Percentiles rank a stretch among this genome's conserved stretches.
Evolutionary conservation across 805 yeast genomes (phyloP).

Genomic region (Henningerozyma blattae): DNA sequence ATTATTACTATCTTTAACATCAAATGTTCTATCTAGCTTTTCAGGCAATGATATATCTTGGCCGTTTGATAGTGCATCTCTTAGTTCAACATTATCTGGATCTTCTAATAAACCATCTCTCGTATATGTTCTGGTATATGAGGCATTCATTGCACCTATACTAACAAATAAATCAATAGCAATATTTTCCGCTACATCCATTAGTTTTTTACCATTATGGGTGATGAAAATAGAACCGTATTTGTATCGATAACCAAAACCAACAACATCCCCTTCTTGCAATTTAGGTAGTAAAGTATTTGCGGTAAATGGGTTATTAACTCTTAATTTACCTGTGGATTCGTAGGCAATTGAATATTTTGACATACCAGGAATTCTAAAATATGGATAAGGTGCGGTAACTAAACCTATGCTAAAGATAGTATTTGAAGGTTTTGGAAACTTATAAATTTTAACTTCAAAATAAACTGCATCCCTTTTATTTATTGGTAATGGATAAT

Average conservation of each 20-base stretch:
- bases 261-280: constrained; percentile 82
- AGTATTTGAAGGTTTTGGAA: constrained; percentile 27
- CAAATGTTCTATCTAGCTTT: constrained; percentile 15
- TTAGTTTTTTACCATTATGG: constrained; percentile 78
- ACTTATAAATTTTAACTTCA: constrained; percentile 42
- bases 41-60: constrained; percentile 12
- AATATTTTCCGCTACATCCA: constrained; percentile 68
- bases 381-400: constrained; percentile 65
- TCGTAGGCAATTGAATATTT: constrained; percentile 64
- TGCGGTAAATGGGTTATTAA: constrained; percentile 47
- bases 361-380: constrained; percentile 63
- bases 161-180: constrained; percentile 32
- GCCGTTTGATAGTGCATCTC: constrained; percentile 16
- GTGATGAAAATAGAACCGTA: constrained; percentile 86
- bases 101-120: constrained; percentile 25
- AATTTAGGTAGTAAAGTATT: constrained; percentile 31
- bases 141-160: constrained; percentile 28
- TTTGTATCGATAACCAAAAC: constrained; percentile 76
- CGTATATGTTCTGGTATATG: constrained; percentile 26
- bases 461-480: constrained; percentile 61
- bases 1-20: constrained; percentile 9
- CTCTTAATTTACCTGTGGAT: constrained; percentile 56
- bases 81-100: constrained; percentile 21
- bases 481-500: constrained; percentile 27
- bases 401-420: constrained; percentile 54